These are phyloP conservation scores for Tylopilus balloui DNA, from an alignment of 768 basidiomycete species.

Conservation along the genomic window DNA sequence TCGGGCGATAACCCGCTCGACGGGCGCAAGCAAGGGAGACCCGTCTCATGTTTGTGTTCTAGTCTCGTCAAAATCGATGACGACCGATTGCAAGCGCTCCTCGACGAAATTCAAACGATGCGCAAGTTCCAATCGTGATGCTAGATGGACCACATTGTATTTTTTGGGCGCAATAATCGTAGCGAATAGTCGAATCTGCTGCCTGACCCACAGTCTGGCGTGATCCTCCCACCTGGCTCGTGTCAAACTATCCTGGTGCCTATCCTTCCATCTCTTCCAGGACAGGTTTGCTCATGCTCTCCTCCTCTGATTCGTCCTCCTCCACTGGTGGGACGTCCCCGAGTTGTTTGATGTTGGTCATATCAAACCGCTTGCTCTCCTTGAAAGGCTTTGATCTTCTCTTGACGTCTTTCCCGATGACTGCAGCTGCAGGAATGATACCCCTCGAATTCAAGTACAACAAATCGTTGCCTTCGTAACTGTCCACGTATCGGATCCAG, in stretches of 20 bases:
- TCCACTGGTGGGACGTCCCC: slow-evolving; percentile 29
- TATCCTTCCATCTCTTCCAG: slow-evolving; percentile 52
- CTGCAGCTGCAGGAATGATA: slow-evolving; percentile 64
- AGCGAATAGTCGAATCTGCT: slow-evolving; percentile 6
- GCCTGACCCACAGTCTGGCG: too few relatives aligned
- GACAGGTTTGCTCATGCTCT: slow-evolving; percentile 36
- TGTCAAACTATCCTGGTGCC: neutral
- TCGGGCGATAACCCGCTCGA: too few relatives aligned
- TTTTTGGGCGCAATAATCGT: neutral
- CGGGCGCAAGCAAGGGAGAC: neutral
- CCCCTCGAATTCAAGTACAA: slow-evolving; percentile 75
- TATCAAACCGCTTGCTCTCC: slow-evolving; percentile 66
- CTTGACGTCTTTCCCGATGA: slow-evolving; percentile 54
- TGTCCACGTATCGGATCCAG: slow-evolving; percentile 75
- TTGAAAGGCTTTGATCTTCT: slow-evolving; percentile 58
- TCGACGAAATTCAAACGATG: slow-evolving; percentile 88
- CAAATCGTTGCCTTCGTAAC: slow-evolving; percentile 73
- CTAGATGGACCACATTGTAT: neutral
- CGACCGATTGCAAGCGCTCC: slow-evolving; percentile 72
- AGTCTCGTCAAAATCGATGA: slow-evolving; percentile 89
- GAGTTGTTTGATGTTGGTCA: slow-evolving; percentile 39
- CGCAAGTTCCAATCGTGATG: slow-evolving; percentile 79
- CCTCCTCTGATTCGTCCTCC: slow-evolving; percentile 43
- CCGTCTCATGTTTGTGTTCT: neutral
- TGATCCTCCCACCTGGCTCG: neutral